A percentile compares a stretch with the other conserved stretches of the same genome.
Evolutionary conservation across 768 basidiomycete species (phyloP).

Genomic region (Amanita brunnescens): DNA sequence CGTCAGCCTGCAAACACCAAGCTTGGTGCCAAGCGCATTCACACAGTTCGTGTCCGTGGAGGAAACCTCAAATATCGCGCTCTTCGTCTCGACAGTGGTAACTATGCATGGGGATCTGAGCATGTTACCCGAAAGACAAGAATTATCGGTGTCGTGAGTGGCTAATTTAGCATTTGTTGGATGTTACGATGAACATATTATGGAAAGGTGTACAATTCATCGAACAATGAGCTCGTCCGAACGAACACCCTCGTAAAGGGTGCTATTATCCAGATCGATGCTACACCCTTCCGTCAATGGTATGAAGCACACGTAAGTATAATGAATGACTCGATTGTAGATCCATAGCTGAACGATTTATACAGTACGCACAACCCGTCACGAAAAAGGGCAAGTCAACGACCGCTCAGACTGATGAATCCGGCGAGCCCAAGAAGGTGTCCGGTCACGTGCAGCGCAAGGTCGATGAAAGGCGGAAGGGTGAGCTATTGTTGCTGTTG

Average conservation of each 20-base stretch:
- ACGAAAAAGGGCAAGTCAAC: conserved; percentile 81
- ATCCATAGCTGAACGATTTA: conserved; percentile 1
- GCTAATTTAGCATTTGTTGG: background rate
- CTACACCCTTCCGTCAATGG: conserved; percentile 99
- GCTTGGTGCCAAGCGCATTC: conserved; percentile 91
- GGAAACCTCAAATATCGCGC: conserved; percentile 95
- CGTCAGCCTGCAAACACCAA: conserved; percentile 97
- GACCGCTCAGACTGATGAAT: conserved; percentile 28
- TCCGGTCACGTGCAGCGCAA: conserved; percentile 88
- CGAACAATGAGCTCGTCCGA: conserved; percentile 99
- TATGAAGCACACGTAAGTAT: conserved; percentile 89
- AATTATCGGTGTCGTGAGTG: conserved; percentile 87
- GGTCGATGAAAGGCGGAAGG: conserved; percentile 87
- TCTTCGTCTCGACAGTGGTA: conserved; percentile 91
- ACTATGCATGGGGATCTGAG: conserved; percentile 99
- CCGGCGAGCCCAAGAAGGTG: conserved; percentile 61
- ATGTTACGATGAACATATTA: background rate
- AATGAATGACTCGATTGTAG: background rate
- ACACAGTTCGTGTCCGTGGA: conserved; percentile 91
- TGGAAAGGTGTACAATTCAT: conserved; percentile 88
- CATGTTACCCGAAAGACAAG: conserved; percentile 92
- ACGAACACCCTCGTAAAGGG: conserved; percentile 99
- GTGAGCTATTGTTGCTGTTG: conserved; percentile 23
- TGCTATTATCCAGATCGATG: conserved; percentile 95
- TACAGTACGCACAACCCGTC: conserved; percentile 89